Evolutionary conservation across 495 filamentous ascomycete genomes (phyloP).

Genomic region (Penicillium desertorum): DNA sequence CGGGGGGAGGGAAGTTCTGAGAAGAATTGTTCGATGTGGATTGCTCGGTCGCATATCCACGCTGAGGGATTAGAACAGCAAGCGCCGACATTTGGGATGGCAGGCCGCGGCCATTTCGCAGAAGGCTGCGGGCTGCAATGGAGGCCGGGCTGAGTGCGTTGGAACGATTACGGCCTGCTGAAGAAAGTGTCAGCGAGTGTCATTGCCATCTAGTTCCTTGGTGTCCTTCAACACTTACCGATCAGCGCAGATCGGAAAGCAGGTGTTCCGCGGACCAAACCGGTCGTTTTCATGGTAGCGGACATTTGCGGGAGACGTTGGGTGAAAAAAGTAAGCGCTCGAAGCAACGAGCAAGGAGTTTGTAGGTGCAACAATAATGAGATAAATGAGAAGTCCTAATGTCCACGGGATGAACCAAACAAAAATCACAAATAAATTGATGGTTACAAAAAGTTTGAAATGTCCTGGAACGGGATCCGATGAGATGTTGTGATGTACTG

Average conservation of each 20-base stretch:
- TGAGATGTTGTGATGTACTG: conserved; percentile 31
- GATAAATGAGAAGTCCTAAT: conserved; percentile 6
- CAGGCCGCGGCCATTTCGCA: conserved; percentile 55
- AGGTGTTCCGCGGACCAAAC: conserved; percentile 42
- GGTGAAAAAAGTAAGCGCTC: conserved; percentile 30
- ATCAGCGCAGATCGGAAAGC: conserved; percentile 37
- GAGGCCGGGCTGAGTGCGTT: conserved; percentile 40
- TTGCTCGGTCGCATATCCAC: conserved; percentile 71
- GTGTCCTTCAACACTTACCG: conserved; percentile 18
- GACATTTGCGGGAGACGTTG: conserved; percentile 43
- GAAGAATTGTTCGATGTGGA: conserved; percentile 54
- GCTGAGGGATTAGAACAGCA: conserved; percentile 63
- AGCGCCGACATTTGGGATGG: conserved; percentile 62
- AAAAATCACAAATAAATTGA: conserved; percentile 10
- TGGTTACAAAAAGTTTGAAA: conserved; percentile 9
- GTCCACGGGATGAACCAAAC: conserved; percentile 9
- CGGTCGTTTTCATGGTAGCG: conserved; percentile 45
- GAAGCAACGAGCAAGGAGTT: conserved; percentile 28
- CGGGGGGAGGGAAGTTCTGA: conserved; percentile 75
- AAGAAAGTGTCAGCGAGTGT: conserved; percentile 8
- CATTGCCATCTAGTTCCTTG: neutral
- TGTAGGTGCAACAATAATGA: conserved; percentile 27
- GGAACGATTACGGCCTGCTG: conserved; percentile 38
- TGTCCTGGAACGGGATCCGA: conserved; percentile 12
- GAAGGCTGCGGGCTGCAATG: conserved; percentile 49